Evolutionary conservation across 805 yeast species (phyloP), one percentile per base, ranked within the genome.

Genomic region (Suhomyces vadensis): DNA sequence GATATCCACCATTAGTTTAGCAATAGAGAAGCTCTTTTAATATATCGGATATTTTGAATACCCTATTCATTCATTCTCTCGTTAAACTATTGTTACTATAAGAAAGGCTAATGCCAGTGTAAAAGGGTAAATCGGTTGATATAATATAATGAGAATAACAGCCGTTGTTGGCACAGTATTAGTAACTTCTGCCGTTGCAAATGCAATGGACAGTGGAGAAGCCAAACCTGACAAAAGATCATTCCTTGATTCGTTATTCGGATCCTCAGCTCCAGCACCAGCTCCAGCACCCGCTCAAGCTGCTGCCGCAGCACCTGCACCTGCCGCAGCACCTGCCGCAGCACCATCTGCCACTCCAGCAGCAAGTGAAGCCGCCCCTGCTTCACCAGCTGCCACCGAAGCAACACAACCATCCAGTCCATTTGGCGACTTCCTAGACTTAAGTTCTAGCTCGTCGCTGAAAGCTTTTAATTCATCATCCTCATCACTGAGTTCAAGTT

Each of bases 81-180:
- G 41, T 42, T 36, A 31, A 31, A 14, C 5, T 21, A 20, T 38
- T 24, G 27, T 22, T 25, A 33, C 37, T 33, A 23, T 14, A 19
- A 16, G 16, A 9, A 11, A 38, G 41, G 27, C 41, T 39, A 27
- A 42, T 35, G 37, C 45, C 31, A 35, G 42, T 45, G 43, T 23
- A 29, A 51, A 37, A 29, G 36, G 36, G 14, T 14, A 21, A 37
- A 16, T 37, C 27, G 37, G 41, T 43, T 39, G 33, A 36, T 40
- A 31, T 23, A 20, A 33, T 33, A 51, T 25, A 24, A 61, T 61
- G 67, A 61, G 54, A 51, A 44, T 61, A 47, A 45, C 52, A 17
- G 47, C 59, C 45, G 58, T 58, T 42, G 50, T 56, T 41, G 54
- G 49, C 48, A 54, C 55, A 41, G 49, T 60, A 36, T 55, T 62